These are phyloP conservation scores for Neocatenulostroma microsporum DNA, from an alignment of 2,329 filamentous ascomycete genomes.

Conservation along the genomic window DNA sequence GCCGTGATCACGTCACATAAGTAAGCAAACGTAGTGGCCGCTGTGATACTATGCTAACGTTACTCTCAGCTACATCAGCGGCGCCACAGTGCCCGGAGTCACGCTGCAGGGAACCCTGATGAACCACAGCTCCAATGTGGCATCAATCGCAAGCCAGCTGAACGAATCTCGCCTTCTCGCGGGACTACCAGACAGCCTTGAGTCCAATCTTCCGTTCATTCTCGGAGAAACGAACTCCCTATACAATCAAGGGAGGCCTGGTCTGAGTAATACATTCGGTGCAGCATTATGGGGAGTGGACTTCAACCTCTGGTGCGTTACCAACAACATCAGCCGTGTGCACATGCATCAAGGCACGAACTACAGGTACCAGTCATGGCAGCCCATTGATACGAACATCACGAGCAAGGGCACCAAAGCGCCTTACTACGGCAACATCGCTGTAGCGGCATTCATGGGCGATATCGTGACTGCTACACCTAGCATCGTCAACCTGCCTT, in stretches of 20 bases:
- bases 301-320: conserved; percentile 53
- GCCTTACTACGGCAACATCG: conserved; percentile 57
- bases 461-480: conserved; percentile 32
- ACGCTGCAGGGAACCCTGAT: conserved; percentile 56
- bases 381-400: conserved; percentile 47
- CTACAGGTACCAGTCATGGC: conserved; percentile 56
- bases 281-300: conserved; percentile 58
- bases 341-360: conserved; percentile 60
- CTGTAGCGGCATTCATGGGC: conserved; percentile 50
- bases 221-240: conserved; percentile 57
- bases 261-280: conserved; percentile 57
- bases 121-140: conserved; percentile 52
- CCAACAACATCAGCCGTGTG: conserved; percentile 48
- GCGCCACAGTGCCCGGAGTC: conserved; percentile 51
- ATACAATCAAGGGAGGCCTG: conserved; percentile 54
- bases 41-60: conserved; percentile 6
- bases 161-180: conserved; percentile 41
- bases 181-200: conserved; percentile 23
- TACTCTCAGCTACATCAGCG: conserved; percentile 51
- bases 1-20: conserved; percentile 53
- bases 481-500: conserved; percentile 41
- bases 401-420: conserved; percentile 51
- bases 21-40: no score
- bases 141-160: conserved; percentile 44
- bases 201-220: conserved; percentile 43